Base-by-base conservation (phyloP, 371 early-diverging fungal genomes). In the Mortierella sp. region DNA sequence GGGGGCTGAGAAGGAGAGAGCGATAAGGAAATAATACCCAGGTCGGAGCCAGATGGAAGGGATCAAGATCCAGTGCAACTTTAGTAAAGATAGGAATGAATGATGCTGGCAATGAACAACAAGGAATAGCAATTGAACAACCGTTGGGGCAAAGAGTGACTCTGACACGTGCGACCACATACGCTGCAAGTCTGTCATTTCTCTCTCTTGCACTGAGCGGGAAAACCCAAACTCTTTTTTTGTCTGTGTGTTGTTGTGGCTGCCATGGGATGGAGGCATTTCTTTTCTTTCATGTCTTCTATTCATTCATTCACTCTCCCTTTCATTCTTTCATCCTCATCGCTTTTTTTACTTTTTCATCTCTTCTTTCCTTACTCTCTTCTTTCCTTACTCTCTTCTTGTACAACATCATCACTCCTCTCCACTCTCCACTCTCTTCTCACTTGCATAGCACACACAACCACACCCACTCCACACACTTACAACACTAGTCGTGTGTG, bases 141-240 rank as follows among this genome's bases (percentile, higher is more conserved):
- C 38, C 65, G 65, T 65, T 65, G 65, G 65, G 65, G 65, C 34
- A 34, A 65, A 38, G 21, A 28, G 58, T 8, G 7, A 24, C 10
- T 47, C 26, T 71, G 71, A 71, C 71, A 71, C 71, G 71, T 71
- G 71, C 71, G 11, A 47, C 26, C 14, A 28, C 16, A 2, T 38
- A 3, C 16, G 71, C 31, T 47, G 47, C 50, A 0, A 26, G 47
- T 71, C 47, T n/a, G 71, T 2, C 28, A n/a, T 71, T 45, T 42
- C 10, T 63, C 9, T 24, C 42, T 47, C 24, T 42, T 11, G 47
- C 71, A 71, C 45, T 47, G 48, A 6, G 44, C 71, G 48, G 44
- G 44, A 71, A 71, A 26, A 71, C 48, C 31, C 11, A 47, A 28
- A 45, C 28, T 47, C 6, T 31, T 31, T 63, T 60, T 31, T 71